phyloP scores from a whole-genome alignment of 2,329 filamentous ascomycete species.

The Helotiales sp. region DNA sequence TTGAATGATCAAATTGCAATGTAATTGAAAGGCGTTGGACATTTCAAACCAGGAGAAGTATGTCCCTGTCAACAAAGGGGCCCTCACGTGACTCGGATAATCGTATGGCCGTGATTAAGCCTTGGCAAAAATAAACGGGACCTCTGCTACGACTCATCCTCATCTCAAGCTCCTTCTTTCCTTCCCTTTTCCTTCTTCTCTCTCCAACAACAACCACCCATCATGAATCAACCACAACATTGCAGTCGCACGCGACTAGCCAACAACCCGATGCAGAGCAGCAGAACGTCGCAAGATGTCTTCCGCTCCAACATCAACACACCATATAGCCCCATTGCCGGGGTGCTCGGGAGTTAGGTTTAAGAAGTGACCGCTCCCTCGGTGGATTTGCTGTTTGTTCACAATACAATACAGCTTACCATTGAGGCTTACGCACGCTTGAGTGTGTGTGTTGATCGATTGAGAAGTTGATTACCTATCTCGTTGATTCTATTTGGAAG shows the following conservation, averaged over 20 bases:
- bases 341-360: slow-evolving; percentile 41
- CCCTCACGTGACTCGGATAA: too few relatives aligned
- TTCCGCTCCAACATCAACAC: slow-evolving; percentile 29
- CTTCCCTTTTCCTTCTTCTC: background rate
- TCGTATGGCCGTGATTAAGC: background rate
- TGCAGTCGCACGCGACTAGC: slow-evolving; percentile 39
- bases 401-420: slow-evolving; percentile 36
- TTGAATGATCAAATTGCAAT: too few relatives aligned
- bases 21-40: too few relatives aligned
- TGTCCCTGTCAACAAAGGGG: too few relatives aligned
- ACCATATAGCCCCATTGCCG: slow-evolving; percentile 42
- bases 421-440: slow-evolving; percentile 31
- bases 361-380: slow-evolving; percentile 14
- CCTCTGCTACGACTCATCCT: background rate
- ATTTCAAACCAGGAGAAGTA: too few relatives aligned
- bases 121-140: background rate
- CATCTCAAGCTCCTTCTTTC: background rate
- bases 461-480: background rate
- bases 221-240: slow-evolving; percentile 37
- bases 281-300: slow-evolving; percentile 38
- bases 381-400: slow-evolving; percentile 33
- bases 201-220: slow-evolving; percentile 31
- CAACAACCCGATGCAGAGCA: slow-evolving; percentile 29
- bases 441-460: background rate
- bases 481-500: slow-evolving; percentile 6